These are phyloP conservation scores for Arthroderma sp. DNA, from an alignment of 2,329 filamentous ascomycete species.

Conservation along the genomic window DNA sequence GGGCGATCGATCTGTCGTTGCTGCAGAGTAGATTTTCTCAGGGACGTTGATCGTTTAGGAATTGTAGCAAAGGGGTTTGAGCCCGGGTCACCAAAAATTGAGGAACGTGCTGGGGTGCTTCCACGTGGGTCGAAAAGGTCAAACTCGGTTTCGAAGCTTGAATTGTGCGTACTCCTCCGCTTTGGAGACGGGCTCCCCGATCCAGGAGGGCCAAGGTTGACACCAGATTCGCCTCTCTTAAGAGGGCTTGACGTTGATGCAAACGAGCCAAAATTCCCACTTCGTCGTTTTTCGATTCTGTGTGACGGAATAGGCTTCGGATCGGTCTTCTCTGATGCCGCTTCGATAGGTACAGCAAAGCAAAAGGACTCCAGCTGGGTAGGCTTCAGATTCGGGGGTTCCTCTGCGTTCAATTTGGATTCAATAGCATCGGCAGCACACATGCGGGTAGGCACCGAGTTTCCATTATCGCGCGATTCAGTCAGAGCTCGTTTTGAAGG, in stretches of 20 bases:
- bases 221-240: constrained; percentile 80
- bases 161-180: constrained; percentile 71
- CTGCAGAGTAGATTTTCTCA: constrained; percentile 76
- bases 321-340: not conserved
- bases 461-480: constrained; percentile 57
- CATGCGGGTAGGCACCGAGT: constrained; percentile 40
- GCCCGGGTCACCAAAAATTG: constrained; percentile 6
- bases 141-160: constrained; percentile 50
- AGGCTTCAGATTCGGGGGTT: not conserved
- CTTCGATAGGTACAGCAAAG: too few species aligned
- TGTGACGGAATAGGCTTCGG: constrained; percentile 1
- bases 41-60: constrained; percentile 58
- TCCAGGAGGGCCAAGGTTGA: constrained; percentile 64
- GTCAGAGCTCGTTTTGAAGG: constrained; percentile 66
- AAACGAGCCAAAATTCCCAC: constrained; percentile 34
- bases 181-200: constrained; percentile 70
- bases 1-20: constrained; percentile 62
- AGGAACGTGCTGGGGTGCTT: constrained; percentile 12
- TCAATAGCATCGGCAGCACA: constrained; percentile 22
- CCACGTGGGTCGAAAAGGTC: constrained; percentile 57
- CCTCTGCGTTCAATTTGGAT: constrained; percentile 23
- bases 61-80: constrained; percentile 38
- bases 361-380: too few species aligned
- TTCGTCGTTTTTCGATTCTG: constrained; percentile 36
- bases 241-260: constrained; percentile 63